Percentiles rank a stretch among this genome's conserved stretches.
Evolutionary conservation across 164 flowering plant genomes (phyloP).

Genomic region (Warburgia ugandensis): DNA sequence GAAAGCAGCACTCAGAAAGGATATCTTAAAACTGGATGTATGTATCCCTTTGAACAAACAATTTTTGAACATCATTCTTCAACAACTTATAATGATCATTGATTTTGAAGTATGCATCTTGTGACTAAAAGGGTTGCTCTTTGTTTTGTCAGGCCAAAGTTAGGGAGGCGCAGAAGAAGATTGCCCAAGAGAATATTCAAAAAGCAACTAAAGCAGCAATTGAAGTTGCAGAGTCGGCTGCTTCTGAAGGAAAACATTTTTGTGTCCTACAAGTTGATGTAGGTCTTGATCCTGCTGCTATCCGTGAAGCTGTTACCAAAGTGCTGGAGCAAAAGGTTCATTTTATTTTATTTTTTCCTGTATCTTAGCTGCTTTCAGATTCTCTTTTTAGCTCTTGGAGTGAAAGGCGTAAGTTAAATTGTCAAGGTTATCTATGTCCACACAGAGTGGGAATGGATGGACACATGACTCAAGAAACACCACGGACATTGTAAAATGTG

Average conservation of each 20-base stretch:
- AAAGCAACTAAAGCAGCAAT: slow-evolving; percentile 57
- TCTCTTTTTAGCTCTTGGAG: too few species aligned
- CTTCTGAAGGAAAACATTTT: slow-evolving; percentile 62
- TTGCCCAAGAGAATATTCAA: slow-evolving; percentile 64
- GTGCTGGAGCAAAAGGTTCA: slow-evolving; percentile 7
- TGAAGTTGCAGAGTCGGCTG: slow-evolving; percentile 60
- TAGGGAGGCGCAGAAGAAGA: slow-evolving; percentile 70
- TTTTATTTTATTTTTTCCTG: too few species aligned
- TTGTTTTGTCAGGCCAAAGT: slow-evolving; percentile 45
- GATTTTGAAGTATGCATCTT: not conserved
- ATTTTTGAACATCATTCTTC: not conserved
- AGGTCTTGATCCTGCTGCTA: slow-evolving; percentile 74
- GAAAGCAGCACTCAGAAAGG: slow-evolving; percentile 69
- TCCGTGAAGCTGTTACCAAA: slow-evolving; percentile 84
- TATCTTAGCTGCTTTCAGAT: too few species aligned
- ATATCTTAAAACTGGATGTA: slow-evolving; percentile 70
- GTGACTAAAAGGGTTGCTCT: not conserved
- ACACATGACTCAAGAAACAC: too few species aligned
- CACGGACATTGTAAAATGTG: too few species aligned
- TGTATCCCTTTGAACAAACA: not conserved
- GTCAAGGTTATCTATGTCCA: too few species aligned
- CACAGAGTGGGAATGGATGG: too few species aligned
- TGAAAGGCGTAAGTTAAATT: not conserved
- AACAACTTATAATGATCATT: not conserved
- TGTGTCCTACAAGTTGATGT: slow-evolving; percentile 66